Evolutionary conservation across 768 basidiomycete species (phyloP).

Genomic region (Mycena pura): DNA sequence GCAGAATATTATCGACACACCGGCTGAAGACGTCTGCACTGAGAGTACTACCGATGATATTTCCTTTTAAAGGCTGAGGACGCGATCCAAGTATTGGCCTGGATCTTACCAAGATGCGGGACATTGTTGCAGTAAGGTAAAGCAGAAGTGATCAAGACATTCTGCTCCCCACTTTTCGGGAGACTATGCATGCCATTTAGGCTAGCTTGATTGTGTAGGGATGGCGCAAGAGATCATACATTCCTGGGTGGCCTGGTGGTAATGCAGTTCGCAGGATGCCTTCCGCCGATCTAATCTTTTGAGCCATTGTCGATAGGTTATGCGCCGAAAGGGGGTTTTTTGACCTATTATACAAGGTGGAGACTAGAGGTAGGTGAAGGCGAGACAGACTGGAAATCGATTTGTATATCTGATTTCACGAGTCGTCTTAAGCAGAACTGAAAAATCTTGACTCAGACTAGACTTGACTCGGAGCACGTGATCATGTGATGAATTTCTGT

Average conservation of each 20-base stretch:
- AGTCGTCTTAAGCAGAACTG: too few species aligned
- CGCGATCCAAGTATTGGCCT: slow-evolving; percentile 23
- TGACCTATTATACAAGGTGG: slow-evolving; percentile 27
- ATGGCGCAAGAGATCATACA: slow-evolving; percentile 44
- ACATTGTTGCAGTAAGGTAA: slow-evolving; percentile 98
- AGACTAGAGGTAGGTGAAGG: slow-evolving; percentile 11
- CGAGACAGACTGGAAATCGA: slow-evolving; percentile 25
- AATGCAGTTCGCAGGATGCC: slow-evolving; percentile 58
- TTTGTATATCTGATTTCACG: slow-evolving; percentile 26
- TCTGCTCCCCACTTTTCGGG: slow-evolving; percentile 86
- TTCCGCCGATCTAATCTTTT: slow-evolving; percentile 58
- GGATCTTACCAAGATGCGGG: slow-evolving; percentile 84
- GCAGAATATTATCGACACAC: slow-evolving; percentile 49
- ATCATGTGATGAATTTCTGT: too few species aligned
- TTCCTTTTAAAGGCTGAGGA: slow-evolving; percentile 51
- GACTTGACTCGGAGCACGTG: slow-evolving; percentile 24
- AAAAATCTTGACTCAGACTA: background rate
- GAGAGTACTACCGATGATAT: slow-evolving; percentile 94
- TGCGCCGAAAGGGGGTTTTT: slow-evolving; percentile 22
- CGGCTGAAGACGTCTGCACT: slow-evolving; percentile 98
- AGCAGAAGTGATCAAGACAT: slow-evolving; percentile 93
- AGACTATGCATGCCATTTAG: slow-evolving; percentile 40
- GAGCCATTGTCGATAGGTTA: slow-evolving; percentile 53
- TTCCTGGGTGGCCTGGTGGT: slow-evolving; percentile 56
- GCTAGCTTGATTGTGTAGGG: slow-evolving; percentile 15